phyloP scores from a whole-genome alignment of 345 rosid genomes.

The Citrus sp. region DNA sequence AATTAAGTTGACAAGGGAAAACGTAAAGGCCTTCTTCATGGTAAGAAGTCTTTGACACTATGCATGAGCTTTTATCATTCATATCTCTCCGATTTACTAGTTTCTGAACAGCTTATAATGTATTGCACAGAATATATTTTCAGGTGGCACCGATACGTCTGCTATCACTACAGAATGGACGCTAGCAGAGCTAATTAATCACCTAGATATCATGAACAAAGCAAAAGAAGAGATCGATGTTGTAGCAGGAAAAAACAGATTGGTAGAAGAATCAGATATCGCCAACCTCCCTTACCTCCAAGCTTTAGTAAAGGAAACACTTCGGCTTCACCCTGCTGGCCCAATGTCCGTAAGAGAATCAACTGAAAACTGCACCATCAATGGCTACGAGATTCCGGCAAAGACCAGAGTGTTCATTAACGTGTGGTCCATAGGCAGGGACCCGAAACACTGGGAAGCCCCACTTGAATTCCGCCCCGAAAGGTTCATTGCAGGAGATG shows the following conservation, averaged over 20 bases:
- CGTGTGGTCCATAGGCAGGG: too few relatives aligned
- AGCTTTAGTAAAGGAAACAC: too few relatives aligned
- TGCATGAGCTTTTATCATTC: not conserved
- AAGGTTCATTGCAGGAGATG: not conserved
- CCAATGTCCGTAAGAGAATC: too few relatives aligned
- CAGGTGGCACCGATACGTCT: conserved; percentile 67
- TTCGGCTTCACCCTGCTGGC: too few relatives aligned
- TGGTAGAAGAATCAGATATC: too few relatives aligned
- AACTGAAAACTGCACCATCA: too few relatives aligned
- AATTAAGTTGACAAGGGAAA: conserved; percentile 43
- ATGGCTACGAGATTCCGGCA: too few relatives aligned
- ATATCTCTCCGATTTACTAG: not conserved
- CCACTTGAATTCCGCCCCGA: too few relatives aligned
- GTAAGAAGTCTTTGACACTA: conserved; percentile 17
- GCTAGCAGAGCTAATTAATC: conserved; percentile 63
- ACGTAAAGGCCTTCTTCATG: conserved; percentile 55
- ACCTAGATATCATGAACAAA: conserved; percentile 37
- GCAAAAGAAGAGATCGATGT: conserved; percentile 22
- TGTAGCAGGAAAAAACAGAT: too few relatives aligned
- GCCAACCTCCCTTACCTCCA: too few relatives aligned
- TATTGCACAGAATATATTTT: conserved; percentile 46
- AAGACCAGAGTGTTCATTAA: too few relatives aligned
- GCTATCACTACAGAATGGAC: conserved; percentile 60
- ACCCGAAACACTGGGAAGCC: too few relatives aligned
- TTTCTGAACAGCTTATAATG: not conserved